Base-by-base conservation (phyloP, 2,329 filamentous ascomycete species). In the Thelonectria rubi region DNA sequence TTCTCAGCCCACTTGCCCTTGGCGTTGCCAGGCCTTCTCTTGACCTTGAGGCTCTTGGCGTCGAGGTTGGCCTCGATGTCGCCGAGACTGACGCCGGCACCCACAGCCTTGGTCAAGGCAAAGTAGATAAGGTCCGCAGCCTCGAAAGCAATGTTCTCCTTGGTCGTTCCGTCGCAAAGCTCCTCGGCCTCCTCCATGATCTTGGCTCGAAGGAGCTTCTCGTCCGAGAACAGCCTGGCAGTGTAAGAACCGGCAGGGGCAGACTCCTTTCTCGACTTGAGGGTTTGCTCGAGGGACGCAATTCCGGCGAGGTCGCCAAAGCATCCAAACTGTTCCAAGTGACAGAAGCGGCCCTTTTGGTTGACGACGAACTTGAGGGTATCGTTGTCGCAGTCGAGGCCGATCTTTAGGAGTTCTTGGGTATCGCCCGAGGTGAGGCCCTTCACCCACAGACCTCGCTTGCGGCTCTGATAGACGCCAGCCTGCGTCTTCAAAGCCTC, bases 101-200 rank as follows among this genome's bases (percentile, higher is more conserved):
- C 86, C 43, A 97, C 84, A 61, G 93, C 97, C 78, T 94, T 96
- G 20, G 95, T 92, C 58, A 99, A 80, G 8, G 94, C 93, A 81
- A 99, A 99, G 81, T 98, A 99, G 55, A 99, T 88, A 58, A 99
- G 81, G 74, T 99, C 95, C 0, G 95, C 95, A 9, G 95, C 93
- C 78, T 99, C 95, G 65, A 97, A 97, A 2, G 95, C 93, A 64
- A 97, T 86, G 14, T 98, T 91, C 65, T 94, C 85, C 63, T 91
- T 91, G 0, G 88, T 89, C 67, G 88, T 88, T 15, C 95, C 94
- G 66, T 95, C 88, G 73, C 94, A 97, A 43, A 99, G 84, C 80
- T 99, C 95, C 73, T 96, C 92, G 0, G 95, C 95, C 77, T 99
- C 95, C 78, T 99, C 95, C 88, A 98, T 96, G 58, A 99, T 97